Percentiles rank a stretch among this genome's conserved stretches.
Conservation (phyloP, 1,139 yeast genomes). For the Lizanozyma gosingica region DNA sequence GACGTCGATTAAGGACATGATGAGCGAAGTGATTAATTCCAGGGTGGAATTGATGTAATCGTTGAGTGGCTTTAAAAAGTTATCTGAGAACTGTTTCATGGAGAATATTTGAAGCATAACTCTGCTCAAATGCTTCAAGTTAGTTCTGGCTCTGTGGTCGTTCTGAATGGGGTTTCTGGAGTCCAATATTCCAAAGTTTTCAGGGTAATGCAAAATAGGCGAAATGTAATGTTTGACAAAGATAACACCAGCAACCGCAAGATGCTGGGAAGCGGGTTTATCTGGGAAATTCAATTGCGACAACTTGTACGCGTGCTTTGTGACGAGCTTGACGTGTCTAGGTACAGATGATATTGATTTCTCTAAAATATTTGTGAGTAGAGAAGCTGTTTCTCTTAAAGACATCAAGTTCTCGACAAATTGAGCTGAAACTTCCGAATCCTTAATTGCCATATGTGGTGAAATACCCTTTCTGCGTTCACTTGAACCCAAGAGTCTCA, state of each 20-base stretch:
- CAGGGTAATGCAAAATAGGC: constrained; percentile 65
- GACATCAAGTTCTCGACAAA: constrained; percentile 70
- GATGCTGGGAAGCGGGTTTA: constrained; percentile 42
- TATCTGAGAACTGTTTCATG: constrained; percentile 62
- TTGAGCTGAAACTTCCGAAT: constrained; percentile 55
- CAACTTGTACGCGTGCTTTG: constrained; percentile 23
- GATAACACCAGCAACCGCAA: constrained; percentile 63
- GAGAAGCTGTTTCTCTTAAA: constrained; percentile 64
- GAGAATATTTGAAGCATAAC: constrained; percentile 59
- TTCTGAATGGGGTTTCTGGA: constrained; percentile 17
- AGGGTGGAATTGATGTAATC: constrained; percentile 51
- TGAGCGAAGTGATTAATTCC: constrained; percentile 36
- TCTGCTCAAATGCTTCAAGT: constrained; percentile 49
- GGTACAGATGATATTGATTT: constrained; percentile 48
- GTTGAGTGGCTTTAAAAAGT: constrained; percentile 72
- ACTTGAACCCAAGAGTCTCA: constrained; percentile 34
- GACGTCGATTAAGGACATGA: constrained; percentile 43
- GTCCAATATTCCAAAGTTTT: constrained; percentile 41
- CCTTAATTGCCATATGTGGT: constrained; percentile 70
- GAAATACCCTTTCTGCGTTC: constrained; percentile 23
- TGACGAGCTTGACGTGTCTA: constrained; percentile 43
- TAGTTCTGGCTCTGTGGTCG: constrained; percentile 27
- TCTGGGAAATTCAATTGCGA: constrained; percentile 41
- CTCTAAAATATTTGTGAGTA: constrained; percentile 39
- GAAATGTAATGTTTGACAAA: constrained; percentile 55